phyloP scores from a whole-genome alignment of 225 moss, liverwort and hornwort species.

The Bryum argenteum region DNA sequence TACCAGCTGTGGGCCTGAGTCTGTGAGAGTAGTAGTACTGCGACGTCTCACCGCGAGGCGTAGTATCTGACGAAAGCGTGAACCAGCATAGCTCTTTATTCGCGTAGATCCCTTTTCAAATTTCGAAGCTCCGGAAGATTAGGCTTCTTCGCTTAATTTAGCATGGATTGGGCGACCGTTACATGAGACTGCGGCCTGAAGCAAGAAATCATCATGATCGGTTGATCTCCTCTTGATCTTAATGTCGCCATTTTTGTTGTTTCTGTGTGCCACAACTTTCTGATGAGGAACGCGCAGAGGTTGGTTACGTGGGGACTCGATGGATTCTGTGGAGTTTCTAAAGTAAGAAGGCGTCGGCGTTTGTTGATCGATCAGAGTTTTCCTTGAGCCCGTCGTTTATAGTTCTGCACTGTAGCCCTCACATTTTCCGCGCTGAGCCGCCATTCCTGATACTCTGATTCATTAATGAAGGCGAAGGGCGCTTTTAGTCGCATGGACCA shows the following conservation, averaged over 20 bases:
- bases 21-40: background rate
- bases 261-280: background rate
- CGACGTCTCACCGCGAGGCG: slow-evolving; percentile 5
- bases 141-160: slow-evolving; percentile 15
- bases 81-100: background rate
- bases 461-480: slow-evolving; percentile 22
- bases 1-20: background rate
- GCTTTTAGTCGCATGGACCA: slow-evolving; percentile 1
- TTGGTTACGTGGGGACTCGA: background rate
- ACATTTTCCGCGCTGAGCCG: slow-evolving; percentile 11
- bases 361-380: background rate
- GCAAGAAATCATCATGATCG: background rate
- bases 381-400: background rate
- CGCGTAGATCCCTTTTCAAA: slow-evolving; percentile 26
- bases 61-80: slow-evolving; percentile 36
- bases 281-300: background rate
- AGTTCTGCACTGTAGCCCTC: slow-evolving; percentile 18
- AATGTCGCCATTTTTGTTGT: background rate
- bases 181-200: background rate
- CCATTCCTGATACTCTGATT: background rate
- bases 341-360: slow-evolving; percentile 43
- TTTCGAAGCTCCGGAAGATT: slow-evolving; percentile 12
- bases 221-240: background rate
- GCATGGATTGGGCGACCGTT: slow-evolving; percentile 31
- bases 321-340: slow-evolving; percentile 25